Conservation (phyloP, 169 alveolate species). For the Cryptosporidium canis region DNA sequence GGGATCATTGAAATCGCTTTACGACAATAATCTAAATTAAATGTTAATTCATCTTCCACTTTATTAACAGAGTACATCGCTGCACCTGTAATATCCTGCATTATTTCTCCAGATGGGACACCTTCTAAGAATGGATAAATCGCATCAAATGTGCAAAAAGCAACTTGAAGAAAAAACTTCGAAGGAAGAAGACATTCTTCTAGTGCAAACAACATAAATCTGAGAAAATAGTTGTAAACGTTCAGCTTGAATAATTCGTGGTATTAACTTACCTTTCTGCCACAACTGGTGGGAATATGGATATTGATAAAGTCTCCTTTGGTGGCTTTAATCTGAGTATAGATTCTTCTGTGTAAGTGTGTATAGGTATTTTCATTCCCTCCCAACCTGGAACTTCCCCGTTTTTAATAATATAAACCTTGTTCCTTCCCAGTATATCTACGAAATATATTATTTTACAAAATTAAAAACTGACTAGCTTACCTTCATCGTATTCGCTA, state of each 20-base stretch:
- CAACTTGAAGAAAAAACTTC: constrained; percentile 14
- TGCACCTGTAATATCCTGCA: constrained; percentile 67
- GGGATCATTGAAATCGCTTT: constrained; percentile 16
- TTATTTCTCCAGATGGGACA: constrained; percentile 32
- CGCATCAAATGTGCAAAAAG: constrained; percentile 66
- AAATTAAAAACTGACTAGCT: background rate
- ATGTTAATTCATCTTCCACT: background rate
- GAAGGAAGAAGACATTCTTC: constrained; percentile 62
- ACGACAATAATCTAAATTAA: constrained; percentile 11
- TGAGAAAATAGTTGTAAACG: background rate
- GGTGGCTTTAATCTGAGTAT: constrained; percentile 34
- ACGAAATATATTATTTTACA: background rate
- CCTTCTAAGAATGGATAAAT: constrained; percentile 64
- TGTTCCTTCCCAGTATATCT: constrained; percentile 22
- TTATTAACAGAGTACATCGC: constrained; percentile 38
- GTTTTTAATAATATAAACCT: constrained; percentile 44
- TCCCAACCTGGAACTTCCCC: constrained; percentile 70
- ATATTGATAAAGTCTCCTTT: background rate
- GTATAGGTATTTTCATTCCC: constrained; percentile 62
- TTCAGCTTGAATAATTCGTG: background rate
- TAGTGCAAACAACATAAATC: constrained; percentile 48
- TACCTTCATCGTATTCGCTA: constrained; percentile 17
- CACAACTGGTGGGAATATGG: constrained; percentile 43
- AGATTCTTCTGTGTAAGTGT: background rate
- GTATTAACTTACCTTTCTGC: constrained; percentile 43